phyloP scores from a whole-genome alignment of 768 basidiomycete species.

The Melanogaster broomeanus region DNA sequence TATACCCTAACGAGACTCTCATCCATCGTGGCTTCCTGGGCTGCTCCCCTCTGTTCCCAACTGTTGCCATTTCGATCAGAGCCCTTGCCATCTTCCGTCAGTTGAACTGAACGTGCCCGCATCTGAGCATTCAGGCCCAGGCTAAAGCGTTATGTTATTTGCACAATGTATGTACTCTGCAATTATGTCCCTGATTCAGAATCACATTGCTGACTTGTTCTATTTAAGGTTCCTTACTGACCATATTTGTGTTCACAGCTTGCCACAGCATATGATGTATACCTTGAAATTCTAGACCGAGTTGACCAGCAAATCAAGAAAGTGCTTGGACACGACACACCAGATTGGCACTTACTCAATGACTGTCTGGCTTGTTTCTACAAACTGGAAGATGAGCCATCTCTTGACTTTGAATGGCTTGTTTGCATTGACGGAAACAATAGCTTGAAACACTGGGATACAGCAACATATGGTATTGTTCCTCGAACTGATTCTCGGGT shows the following conservation, averaged over 20 bases:
- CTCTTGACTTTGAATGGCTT: background rate
- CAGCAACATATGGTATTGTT: background rate
- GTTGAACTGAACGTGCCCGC: background rate
- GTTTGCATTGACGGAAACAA: constrained; percentile 13
- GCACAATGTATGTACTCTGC: constrained; percentile 5
- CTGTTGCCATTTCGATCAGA: constrained; percentile 8
- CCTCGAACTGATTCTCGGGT: background rate
- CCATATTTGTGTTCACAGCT: constrained; percentile 5
- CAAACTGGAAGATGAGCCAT: constrained; percentile 1
- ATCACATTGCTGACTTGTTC: background rate
- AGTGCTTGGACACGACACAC: background rate
- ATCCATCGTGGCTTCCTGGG: constrained; percentile 7
- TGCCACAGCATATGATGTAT: background rate
- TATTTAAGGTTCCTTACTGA: constrained; percentile 3
- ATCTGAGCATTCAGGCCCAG: constrained; percentile 2
- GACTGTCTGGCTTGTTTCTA: constrained; percentile 14
- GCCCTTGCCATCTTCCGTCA: constrained; percentile 8
- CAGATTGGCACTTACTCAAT: constrained; percentile 9
- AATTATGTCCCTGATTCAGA: constrained; percentile 1
- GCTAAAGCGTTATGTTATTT: constrained; percentile 3
- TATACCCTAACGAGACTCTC: constrained; percentile 1
- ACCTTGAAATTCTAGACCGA: constrained; percentile 9
- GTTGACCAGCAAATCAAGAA: background rate
- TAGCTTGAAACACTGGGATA: constrained; percentile 2
- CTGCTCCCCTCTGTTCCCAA: background rate